A percentile compares a stretch with the other conserved stretches of the same genome.
phyloP scores from a whole-genome alignment of 1,284 basidiomycete species.

The Ceratobasidium sp. region DNA sequence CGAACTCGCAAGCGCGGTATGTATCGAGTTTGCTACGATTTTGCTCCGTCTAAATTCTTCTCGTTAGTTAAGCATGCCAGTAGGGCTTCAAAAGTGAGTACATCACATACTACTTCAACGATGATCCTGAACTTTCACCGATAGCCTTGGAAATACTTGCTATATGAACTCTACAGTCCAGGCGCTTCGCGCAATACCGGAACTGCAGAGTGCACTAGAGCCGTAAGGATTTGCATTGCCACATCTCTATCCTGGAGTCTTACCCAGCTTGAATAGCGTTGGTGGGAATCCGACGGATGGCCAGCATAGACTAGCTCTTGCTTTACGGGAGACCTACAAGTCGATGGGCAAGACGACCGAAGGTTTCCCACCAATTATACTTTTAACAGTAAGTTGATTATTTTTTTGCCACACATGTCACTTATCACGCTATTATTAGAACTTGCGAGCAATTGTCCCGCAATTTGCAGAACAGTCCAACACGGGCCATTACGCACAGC shows the following conservation, averaged over 20 bases:
- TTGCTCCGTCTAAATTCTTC: not conserved
- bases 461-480: conserved; percentile 89
- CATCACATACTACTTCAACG: conserved; percentile 45
- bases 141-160: conserved; percentile 84
- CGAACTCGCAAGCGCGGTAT: conserved; percentile 78
- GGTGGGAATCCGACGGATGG: conserved; percentile 41
- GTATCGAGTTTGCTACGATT: conserved; percentile 43
- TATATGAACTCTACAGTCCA: conserved; percentile 98
- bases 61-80: conserved; percentile 64
- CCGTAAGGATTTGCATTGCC: conserved; percentile 53
- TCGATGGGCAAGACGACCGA: conserved; percentile 80
- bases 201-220: conserved; percentile 74
- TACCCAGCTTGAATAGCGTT: not conserved
- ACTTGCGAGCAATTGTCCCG: conserved; percentile 81
- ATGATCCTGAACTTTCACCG: conserved; percentile 48
- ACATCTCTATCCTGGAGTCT: not conserved
- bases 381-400: conserved; percentile 57
- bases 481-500: conserved; percentile 36
- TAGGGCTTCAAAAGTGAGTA: conserved; percentile 68
- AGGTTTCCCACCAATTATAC: conserved; percentile 74
- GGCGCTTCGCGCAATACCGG: conserved; percentile 87
- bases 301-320: conserved; percentile 53
- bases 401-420: conserved; percentile 17
- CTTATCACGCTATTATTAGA: conserved; percentile 42
- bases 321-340: conserved; percentile 70